Evolutionary conservation across 2,329 filamentous ascomycete species (phyloP), one percentile per base, ranked within the genome.

Genomic region (Epichloe scottii): DNA sequence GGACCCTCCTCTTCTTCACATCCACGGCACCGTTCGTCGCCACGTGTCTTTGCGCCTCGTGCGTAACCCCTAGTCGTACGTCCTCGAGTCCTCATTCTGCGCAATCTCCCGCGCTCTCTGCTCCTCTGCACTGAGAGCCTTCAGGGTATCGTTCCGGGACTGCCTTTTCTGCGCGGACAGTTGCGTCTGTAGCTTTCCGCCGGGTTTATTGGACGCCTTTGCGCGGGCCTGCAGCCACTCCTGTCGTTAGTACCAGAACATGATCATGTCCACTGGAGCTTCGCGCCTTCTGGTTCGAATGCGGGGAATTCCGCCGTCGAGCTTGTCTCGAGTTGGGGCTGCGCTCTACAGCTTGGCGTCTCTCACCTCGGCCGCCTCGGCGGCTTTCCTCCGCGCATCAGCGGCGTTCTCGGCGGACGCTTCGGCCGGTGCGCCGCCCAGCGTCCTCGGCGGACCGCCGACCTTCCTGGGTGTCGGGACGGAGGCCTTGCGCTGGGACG

Each of bases 331-430:
- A 35, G 30, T 50, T 8, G 51, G 41, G 33, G 34, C n/a, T 43
- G 33, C 37, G 19, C 23, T 19, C 21, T 34, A 17, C 10, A 10
- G 26, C 7, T 30, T 10, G 30, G 30, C 30, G 15, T 46, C 21
- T 21, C 40, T 17, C 66, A 94, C 89, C 82, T 94, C 87, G 54
- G 90, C 90, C 49, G 89, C 90, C 57, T 81, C 78, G 0, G 88
- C 89, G 4, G 90, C 90, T 54, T 81, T 86, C 51, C 73, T 75
- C 53, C 84, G 76, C 35, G 88, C 84, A 63, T 90, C 61, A 34
- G 58, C 58, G 54, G 54, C 57, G 40, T 57, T 59, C 4, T 56
- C 63, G 23, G 59, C 57, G 8, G 58, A 17, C 14, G 52, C 15
- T 7, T 40, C 39, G 58, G 10, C 33, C 26, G 62, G 62, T n/a